Percentiles rank a stretch among this genome's conserved stretches.
Evolutionary conservation across 139 green algal species (phyloP).

Genomic region (Pleodorina starrii): DNA sequence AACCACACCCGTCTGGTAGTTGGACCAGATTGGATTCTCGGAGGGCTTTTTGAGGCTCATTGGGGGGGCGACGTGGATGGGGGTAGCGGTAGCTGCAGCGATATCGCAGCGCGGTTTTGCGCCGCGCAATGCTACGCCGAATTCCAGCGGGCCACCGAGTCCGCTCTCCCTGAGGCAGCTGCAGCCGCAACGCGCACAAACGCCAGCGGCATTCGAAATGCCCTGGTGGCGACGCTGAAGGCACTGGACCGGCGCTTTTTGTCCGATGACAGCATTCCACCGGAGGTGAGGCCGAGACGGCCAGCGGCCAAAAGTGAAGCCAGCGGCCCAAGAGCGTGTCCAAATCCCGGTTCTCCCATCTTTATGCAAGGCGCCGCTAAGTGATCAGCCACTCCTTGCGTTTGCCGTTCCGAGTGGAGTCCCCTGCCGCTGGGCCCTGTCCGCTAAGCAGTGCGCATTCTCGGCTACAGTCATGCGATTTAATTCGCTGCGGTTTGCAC

Average conservation of each 20-base stretch:
- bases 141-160: background rate
- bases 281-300: background rate
- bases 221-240: background rate
- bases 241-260: conserved; percentile 20
- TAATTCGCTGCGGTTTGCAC: too few relatives aligned
- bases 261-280: background rate
- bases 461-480: too few relatives aligned
- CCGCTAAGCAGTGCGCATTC: too few relatives aligned
- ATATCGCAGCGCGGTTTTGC: conserved; percentile 21
- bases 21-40: background rate
- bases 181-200: background rate
- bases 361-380: too few relatives aligned
- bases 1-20: conserved; percentile 24
- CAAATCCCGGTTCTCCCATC: too few relatives aligned
- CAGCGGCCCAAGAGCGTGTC: background rate
- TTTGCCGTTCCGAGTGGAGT: too few relatives aligned
- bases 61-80: background rate
- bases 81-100: background rate
- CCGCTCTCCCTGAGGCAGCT: background rate
- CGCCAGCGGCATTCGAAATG: background rate
- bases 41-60: conserved; percentile 19
- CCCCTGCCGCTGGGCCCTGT: too few relatives aligned
- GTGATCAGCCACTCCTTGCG: too few relatives aligned
- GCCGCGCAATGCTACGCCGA: conserved; percentile 7
- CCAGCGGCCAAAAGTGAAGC: background rate